These are phyloP conservation scores for Cryptosporidium meleagridis DNA, from an alignment of 169 alveolate genomes.

Conservation along the genomic window DNA sequence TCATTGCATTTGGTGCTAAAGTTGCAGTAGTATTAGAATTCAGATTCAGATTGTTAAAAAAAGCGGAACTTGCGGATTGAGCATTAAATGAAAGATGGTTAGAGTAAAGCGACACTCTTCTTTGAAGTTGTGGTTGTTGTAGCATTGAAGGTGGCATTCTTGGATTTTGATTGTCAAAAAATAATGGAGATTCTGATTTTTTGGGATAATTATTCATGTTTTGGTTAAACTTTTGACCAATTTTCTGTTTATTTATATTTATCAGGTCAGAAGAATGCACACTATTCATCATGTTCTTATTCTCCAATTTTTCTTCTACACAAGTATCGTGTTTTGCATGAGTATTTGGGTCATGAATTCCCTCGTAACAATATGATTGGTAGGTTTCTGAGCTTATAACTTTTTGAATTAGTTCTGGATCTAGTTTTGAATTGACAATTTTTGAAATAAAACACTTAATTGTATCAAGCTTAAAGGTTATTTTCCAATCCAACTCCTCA, in stretches of 20 bases:
- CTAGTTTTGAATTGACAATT: neutral
- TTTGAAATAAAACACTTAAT: slow-evolving; percentile 30
- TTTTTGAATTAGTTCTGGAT: neutral
- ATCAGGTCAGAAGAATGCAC: neutral
- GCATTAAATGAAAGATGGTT: neutral
- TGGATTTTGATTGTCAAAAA: neutral
- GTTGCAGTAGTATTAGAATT: neutral
- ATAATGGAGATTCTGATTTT: slow-evolving; percentile 5
- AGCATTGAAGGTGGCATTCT: neutral
- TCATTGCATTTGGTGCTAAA: neutral
- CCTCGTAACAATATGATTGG: slow-evolving; percentile 57
- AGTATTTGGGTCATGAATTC: neutral
- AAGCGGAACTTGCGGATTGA: neutral
- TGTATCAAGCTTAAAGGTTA: slow-evolving; percentile 2
- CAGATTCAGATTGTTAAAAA: neutral
- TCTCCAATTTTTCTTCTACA: slow-evolving; percentile 14
- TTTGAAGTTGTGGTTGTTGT: slow-evolving; percentile 6
- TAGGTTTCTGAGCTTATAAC: slow-evolving; percentile 42
- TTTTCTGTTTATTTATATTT: neutral
- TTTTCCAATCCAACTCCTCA: slow-evolving; percentile 21
- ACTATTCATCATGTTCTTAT: slow-evolving; percentile 21
- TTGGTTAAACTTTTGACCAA: neutral
- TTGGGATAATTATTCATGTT: neutral
- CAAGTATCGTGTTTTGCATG: neutral
- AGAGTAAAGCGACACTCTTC: neutral